phyloP scores from a whole-genome alignment of 495 filamentous ascomycete genomes.

The Penicillium canescens region DNA sequence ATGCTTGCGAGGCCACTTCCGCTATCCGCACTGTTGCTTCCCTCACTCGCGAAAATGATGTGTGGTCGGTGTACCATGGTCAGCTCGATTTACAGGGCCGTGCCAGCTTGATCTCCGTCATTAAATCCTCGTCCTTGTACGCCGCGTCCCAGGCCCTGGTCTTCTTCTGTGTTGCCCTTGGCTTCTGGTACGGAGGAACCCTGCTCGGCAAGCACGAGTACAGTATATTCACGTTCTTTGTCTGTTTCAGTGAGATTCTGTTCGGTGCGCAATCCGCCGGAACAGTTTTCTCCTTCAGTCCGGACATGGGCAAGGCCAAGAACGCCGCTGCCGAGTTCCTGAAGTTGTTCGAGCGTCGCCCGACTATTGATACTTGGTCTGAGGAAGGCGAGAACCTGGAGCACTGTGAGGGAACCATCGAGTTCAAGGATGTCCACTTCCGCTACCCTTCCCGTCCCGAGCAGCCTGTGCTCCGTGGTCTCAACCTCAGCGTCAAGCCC shows the following conservation, averaged over 20 bases:
- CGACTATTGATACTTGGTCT: constrained; percentile 82
- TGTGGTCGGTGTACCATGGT: constrained; percentile 68
- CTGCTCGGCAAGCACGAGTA: constrained; percentile 73
- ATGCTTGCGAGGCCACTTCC: constrained; percentile 86
- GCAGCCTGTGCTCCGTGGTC: constrained; percentile 73
- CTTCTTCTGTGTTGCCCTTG: constrained; percentile 84
- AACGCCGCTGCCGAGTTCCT: constrained; percentile 76
- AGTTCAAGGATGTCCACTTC: constrained; percentile 80
- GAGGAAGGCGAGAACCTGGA: constrained; percentile 61
- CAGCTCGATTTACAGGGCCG: constrained; percentile 64
- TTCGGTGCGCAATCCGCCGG: constrained; percentile 85
- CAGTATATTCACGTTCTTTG: constrained; percentile 76
- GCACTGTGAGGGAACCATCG: constrained; percentile 64
- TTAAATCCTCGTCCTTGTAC: constrained; percentile 72
- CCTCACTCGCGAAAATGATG: constrained; percentile 79
- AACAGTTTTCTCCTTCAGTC: constrained; percentile 81
- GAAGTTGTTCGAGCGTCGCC: constrained; percentile 74
- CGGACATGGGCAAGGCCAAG: constrained; percentile 88
- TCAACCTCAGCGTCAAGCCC: constrained; percentile 70
- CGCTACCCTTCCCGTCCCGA: constrained; percentile 79
- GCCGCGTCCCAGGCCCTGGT: constrained; percentile 75
- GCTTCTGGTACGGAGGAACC: constrained; percentile 90
- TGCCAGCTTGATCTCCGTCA: constrained; percentile 62
- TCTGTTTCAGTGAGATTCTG: constrained; percentile 77
- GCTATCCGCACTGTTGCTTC: constrained; percentile 94